Conservation (phyloP, 345 rosid species). For the Mangifera indica region DNA sequence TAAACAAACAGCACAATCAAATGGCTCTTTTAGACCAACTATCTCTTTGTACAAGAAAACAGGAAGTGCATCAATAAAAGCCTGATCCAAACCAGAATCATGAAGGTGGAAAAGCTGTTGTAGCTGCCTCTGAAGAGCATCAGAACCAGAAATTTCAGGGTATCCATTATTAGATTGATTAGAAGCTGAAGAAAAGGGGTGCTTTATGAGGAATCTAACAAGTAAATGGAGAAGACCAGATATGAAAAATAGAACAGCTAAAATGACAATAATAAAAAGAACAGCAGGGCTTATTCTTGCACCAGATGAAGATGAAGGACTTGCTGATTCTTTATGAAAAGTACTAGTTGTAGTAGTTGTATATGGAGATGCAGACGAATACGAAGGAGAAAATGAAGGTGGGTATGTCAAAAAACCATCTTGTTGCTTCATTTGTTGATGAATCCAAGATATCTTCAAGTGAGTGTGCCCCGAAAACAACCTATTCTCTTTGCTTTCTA, state of each 20-base stretch:
- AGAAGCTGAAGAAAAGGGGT: constrained; percentile 51
- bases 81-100: constrained; percentile 89
- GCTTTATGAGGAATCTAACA: constrained; percentile 76
- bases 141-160: constrained; percentile 68
- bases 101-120: constrained; percentile 88
- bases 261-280: constrained; percentile 66
- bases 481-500: constrained; percentile 28
- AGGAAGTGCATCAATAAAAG: constrained; percentile 84
- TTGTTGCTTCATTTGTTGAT: constrained; percentile 47
- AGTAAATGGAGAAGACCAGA: constrained; percentile 83
- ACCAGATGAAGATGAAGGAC: constrained; percentile 48
- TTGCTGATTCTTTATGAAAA: constrained; percentile 45
- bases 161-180: constrained; percentile 57
- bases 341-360: not conserved
- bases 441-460: constrained; percentile 54
- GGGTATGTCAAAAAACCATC: constrained; percentile 54
- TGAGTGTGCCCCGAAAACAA: constrained; percentile 34
- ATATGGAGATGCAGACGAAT: constrained; percentile 20
- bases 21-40: constrained; percentile 69
- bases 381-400: constrained; percentile 37
- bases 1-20: constrained; percentile 89
- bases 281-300: constrained; percentile 79
- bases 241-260: constrained; percentile 77
- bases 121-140: constrained; percentile 83
- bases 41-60: constrained; percentile 77